phyloP scores from a whole-genome alignment of 2,329 filamentous ascomycete genomes.

The Parastagonospora nodorum region DNA sequence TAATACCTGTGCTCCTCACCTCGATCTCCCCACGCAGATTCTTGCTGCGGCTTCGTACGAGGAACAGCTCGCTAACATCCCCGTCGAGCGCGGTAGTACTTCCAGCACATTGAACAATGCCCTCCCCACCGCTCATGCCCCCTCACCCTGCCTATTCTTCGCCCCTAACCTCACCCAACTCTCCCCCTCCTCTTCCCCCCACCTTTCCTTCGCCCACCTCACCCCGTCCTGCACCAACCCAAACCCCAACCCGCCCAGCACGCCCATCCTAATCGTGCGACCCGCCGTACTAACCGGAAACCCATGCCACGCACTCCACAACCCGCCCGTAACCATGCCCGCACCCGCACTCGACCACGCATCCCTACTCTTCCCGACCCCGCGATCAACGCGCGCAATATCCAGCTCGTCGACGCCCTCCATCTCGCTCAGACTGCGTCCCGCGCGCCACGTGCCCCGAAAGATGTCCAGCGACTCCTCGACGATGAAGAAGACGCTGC shows the following conservation, averaged over 20 bases:
- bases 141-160: constrained; percentile 35
- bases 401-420: constrained; percentile 44
- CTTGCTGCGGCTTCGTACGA: too few species aligned
- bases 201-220: constrained; percentile 70
- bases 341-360: constrained; percentile 81
- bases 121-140: not conserved
- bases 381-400: constrained; percentile 30
- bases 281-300: constrained; percentile 70
- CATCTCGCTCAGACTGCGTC: constrained; percentile 46
- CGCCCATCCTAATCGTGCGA: constrained; percentile 75
- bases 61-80: too few species aligned
- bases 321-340: constrained; percentile 80
- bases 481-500: constrained; percentile 74
- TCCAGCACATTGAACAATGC: not conserved
- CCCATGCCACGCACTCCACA: constrained; percentile 83
- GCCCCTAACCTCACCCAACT: constrained; percentile 50
- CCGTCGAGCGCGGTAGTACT: too few species aligned
- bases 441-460: constrained; percentile 50
- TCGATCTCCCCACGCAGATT: too few species aligned
- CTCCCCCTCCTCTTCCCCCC: constrained; percentile 52
- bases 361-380: constrained; percentile 59
- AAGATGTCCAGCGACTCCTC: constrained; percentile 85
- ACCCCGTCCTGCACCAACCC: constrained; percentile 80
- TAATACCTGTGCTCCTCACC: too few species aligned
- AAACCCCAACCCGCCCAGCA: constrained; percentile 78